Conservation (phyloP, 805 yeast species). For the Alloascoidea hylecoeti region DNA sequence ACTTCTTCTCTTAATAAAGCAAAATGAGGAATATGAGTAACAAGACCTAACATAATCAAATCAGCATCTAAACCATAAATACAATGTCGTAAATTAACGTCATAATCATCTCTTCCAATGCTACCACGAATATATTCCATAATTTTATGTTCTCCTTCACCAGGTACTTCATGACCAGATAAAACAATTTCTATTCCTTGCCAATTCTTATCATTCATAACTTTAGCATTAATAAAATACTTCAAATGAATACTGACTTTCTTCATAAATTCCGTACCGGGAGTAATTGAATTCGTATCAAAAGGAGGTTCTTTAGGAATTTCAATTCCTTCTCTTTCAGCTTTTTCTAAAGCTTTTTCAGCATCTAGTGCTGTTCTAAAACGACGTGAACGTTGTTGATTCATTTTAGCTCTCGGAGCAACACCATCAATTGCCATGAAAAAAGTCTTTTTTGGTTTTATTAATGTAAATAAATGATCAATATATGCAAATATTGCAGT, state of each 20-base stretch:
- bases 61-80: slow-evolving; percentile 95
- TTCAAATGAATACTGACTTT: slow-evolving; percentile 69
- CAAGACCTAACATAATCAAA: slow-evolving; percentile 82
- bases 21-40: slow-evolving; percentile 92
- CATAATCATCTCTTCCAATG: slow-evolving; percentile 59
- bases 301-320: slow-evolving; percentile 81
- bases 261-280: slow-evolving; percentile 95
- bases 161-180: slow-evolving; percentile 94
- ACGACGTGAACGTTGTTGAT: slow-evolving; percentile 93
- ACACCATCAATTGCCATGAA: slow-evolving; percentile 99
- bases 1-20: slow-evolving; percentile 93
- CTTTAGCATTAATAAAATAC: slow-evolving; percentile 79
- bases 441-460: slow-evolving; percentile 74
- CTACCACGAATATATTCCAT: slow-evolving; percentile 80
- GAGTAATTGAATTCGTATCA: slow-evolving; percentile 88
- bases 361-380: slow-evolving; percentile 92
- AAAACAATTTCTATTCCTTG: slow-evolving; percentile 60
- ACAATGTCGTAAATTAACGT: slow-evolving; percentile 82
- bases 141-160: slow-evolving; percentile 97
- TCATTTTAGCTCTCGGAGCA: slow-evolving; percentile 98
- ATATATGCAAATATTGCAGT: slow-evolving; percentile 88
- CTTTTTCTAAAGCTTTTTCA: slow-evolving; percentile 62
- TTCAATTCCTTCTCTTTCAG: slow-evolving; percentile 56
- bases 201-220: slow-evolving; percentile 82
- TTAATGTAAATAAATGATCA: slow-evolving; percentile 81